Evolutionary conservation across 768 basidiomycete genomes (phyloP).

Genomic region (Fomitopsis pulvina): DNA sequence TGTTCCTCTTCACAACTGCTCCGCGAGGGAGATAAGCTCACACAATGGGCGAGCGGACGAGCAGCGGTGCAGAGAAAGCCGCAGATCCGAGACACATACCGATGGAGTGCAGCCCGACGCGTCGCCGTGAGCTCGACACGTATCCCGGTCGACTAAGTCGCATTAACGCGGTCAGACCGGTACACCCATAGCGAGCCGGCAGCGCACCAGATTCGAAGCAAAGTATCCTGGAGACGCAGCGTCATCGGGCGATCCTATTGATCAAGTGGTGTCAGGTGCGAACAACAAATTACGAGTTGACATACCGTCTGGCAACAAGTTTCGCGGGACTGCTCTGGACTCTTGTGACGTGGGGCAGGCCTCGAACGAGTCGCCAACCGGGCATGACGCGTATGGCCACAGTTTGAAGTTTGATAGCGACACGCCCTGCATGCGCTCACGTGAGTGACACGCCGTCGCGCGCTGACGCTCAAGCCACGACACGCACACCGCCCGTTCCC

Average conservation of each 20-base stretch:
- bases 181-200: not conserved
- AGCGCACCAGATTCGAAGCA: conserved; percentile 46
- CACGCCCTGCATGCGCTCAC: conserved; percentile 15
- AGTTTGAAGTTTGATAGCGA: conserved; percentile 60
- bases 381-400: conserved; percentile 45
- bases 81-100: too few relatives aligned
- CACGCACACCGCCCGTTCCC: conserved; percentile 54
- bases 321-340: conserved; percentile 40
- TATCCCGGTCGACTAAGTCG: conserved; percentile 41
- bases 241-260: conserved; percentile 51
- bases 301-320: conserved; percentile 43
- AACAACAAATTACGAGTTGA: too few relatives aligned
- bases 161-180: too few relatives aligned
- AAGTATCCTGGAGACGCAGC: conserved; percentile 63
- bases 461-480: not conserved
- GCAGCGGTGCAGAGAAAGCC: too few relatives aligned
- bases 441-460: not conserved
- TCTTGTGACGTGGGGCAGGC: conserved; percentile 44
- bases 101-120: conserved; percentile 51
- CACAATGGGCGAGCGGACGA: too few relatives aligned
- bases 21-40: too few relatives aligned
- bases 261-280: not conserved
- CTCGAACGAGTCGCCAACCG: conserved; percentile 30
- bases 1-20: too few relatives aligned
- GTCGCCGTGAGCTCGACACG: conserved; percentile 57